phyloP scores from a whole-genome alignment of 164 flowering plant species.

The Houttuynia cordata region DNA sequence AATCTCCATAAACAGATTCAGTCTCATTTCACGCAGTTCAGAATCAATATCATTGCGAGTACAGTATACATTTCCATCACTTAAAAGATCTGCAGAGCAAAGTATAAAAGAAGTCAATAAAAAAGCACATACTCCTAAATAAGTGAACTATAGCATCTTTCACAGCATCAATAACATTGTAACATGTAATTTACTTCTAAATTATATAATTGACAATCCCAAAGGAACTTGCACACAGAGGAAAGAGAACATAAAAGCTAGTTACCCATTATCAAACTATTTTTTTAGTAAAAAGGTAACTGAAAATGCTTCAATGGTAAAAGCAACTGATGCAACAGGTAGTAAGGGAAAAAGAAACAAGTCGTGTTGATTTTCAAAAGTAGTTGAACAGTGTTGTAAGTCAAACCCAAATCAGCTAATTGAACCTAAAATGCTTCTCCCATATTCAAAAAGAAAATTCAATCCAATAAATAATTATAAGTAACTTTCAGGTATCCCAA shows the following conservation, averaged over 20 bases:
- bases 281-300: background rate
- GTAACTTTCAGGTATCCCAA: background rate
- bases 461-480: too few species aligned
- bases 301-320: background rate
- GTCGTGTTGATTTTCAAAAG: too few species aligned
- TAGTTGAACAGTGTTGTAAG: background rate
- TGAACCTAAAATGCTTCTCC: background rate
- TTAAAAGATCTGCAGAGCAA: constrained; percentile 7
- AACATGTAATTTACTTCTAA: background rate
- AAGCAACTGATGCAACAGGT: background rate
- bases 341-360: too few species aligned
- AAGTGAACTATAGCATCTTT: background rate
- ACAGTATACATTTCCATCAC: constrained; percentile 6
- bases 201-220: too few species aligned
- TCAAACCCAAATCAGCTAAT: background rate
- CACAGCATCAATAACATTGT: background rate
- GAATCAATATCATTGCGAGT: constrained; percentile 2
- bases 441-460: too few species aligned
- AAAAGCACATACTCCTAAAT: background rate
- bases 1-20: constrained; percentile 20
- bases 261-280: background rate
- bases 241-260: background rate
- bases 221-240: background rate
- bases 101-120: background rate
- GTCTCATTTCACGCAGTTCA: constrained; percentile 9